Base-by-base conservation (phyloP, 2,329 filamentous ascomycete genomes). In the Fusarium setosum region DNA sequence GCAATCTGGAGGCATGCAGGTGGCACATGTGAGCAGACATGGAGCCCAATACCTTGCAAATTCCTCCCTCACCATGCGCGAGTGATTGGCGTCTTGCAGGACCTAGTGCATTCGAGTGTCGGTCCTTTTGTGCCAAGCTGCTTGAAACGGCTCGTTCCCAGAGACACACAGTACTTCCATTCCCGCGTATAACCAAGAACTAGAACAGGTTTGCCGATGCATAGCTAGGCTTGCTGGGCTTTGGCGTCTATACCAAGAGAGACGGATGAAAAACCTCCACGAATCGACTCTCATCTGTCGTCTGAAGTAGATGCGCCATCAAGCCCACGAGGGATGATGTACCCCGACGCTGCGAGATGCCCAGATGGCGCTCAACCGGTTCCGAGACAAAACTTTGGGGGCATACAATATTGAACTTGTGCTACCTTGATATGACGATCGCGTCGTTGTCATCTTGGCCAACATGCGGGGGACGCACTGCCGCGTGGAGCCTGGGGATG, bases 401-500 rank as follows among this genome's bases (percentile, higher is more conserved):
- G 52, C 52, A 57, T 45, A 6, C n/a, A 26, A 53, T 35, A 68
- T 55, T 57, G 44, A 42, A 34, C 63, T 13, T 49, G 50, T 47
- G 13, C 53, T 44, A 23, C 15, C 21, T 29, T 34, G 38, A 52
- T 35, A 61, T 34, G n/a, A 31, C 26, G 44, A 18, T 21, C 57
- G 59, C 52, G 31, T 51, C 53, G 51, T 32, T 61, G 48, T 54
- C 53, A 63, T 61, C 45, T 35, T 47, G 32, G 29, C 41, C 45
- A 61, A 45, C 32, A 58, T 71, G 69, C 54, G 69, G 69, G 56
- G 69, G 59, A 56, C 26, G 45, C 60, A 65, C 34, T 70, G 53
- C 62, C 58, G 56, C 53, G 58, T 56, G 54, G 59, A 64, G 65
- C 63, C 61, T 67, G 65, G 62, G 67, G 67, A 60, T 68, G 60